phyloP scores from a whole-genome alignment of 768 basidiomycete species.

The Cyathus striatus region DNA sequence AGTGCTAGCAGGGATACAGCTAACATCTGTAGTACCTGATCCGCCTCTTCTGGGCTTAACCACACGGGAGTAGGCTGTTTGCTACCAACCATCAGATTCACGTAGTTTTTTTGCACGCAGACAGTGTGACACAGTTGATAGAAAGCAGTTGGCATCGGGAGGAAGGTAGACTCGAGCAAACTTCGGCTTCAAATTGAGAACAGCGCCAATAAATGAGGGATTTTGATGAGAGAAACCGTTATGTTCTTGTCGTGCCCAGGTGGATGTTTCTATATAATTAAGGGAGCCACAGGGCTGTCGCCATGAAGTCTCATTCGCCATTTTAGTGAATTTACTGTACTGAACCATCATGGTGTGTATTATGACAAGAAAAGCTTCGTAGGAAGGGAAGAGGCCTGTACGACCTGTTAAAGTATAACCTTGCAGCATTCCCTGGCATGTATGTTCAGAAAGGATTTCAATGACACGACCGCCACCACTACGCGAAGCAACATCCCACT shows the following conservation, averaged over 20 bases:
- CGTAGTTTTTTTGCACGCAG: constrained; percentile 78
- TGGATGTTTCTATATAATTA: constrained; percentile 87
- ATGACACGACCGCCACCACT: constrained; percentile 76
- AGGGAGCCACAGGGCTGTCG: constrained; percentile 64
- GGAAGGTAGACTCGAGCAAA: constrained; percentile 79
- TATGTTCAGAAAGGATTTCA: constrained; percentile 88
- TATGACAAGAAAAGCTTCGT: constrained; percentile 90
- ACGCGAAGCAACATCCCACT: constrained; percentile 73
- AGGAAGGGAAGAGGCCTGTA: constrained; percentile 82
- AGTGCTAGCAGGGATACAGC: background rate
- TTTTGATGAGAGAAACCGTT: constrained; percentile 91
- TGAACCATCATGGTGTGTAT: constrained; percentile 88
- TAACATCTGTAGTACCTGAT: constrained; percentile 35
- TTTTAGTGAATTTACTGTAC: constrained; percentile 86
- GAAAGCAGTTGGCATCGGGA: constrained; percentile 85
- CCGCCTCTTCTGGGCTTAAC: constrained; percentile 71
- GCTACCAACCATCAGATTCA: constrained; percentile 86
- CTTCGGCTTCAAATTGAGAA: constrained; percentile 72
- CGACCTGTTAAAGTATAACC: constrained; percentile 89
- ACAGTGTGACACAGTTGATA: constrained; percentile 82
- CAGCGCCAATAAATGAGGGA: constrained; percentile 78
- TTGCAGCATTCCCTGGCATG: constrained; percentile 87
- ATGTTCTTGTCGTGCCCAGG: constrained; percentile 82
- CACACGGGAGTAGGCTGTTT: constrained; percentile 82
- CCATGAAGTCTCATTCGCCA: constrained; percentile 73